Evolutionary conservation across 345 rosid species (phyloP).

Genomic region (Arabis alpina): DNA sequence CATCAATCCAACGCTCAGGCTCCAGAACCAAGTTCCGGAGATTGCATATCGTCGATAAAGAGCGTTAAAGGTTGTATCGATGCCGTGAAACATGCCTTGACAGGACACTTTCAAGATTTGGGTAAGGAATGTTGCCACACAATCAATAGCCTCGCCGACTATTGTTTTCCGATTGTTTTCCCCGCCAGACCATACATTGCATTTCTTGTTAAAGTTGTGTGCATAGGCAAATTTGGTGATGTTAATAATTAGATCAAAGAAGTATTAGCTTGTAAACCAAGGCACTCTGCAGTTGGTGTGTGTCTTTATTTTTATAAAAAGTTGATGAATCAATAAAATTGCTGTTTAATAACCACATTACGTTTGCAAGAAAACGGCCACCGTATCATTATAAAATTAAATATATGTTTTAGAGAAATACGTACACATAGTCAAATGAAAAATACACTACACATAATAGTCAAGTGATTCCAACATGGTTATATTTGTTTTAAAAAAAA

Average conservation of each 20-base stretch:
- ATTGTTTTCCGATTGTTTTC: slow-evolving; percentile 8
- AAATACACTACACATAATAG: too few species aligned
- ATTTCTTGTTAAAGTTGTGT: neutral
- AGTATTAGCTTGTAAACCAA: slow-evolving; percentile 3
- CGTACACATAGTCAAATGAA: too few species aligned
- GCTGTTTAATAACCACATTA: too few species aligned
- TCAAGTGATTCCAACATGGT: too few species aligned
- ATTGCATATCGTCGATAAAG: slow-evolving; percentile 7
- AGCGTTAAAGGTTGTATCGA: slow-evolving; percentile 22
- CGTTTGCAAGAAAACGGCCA: too few species aligned
- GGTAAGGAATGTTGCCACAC: slow-evolving; percentile 26
- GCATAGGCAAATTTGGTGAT: neutral
- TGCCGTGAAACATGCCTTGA: neutral
- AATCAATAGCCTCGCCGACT: slow-evolving; percentile 3
- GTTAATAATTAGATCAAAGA: neutral
- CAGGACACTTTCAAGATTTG: neutral
- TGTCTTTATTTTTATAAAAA: neutral
- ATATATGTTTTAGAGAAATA: too few species aligned
- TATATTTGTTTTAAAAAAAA: too few species aligned
- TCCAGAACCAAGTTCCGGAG: neutral
- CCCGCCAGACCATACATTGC: neutral
- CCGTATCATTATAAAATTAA: too few species aligned
- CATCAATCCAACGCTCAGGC: slow-evolving; percentile 15
- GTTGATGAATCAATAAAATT: neutral
- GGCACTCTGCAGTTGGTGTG: neutral